These are phyloP conservation scores for Dissophora ornata DNA, from an alignment of 192 early-diverging fungal species.

Conservation along the genomic window DNA sequence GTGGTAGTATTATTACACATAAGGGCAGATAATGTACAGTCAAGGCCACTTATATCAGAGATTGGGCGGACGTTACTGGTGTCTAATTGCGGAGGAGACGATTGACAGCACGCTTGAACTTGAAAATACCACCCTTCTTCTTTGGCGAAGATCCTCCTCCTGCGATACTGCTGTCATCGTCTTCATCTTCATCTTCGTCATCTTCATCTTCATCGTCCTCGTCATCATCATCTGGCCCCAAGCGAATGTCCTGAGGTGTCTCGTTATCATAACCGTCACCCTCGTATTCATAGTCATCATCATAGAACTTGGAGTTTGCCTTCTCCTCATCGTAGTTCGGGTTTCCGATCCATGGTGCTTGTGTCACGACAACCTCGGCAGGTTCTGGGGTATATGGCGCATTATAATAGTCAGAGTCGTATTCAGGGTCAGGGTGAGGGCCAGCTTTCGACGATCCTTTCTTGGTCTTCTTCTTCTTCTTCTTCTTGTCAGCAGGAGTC, in stretches of 20 bases:
- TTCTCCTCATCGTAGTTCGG: conserved; percentile 49
- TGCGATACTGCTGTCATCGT: conserved; percentile 23
- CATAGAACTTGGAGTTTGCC: conserved; percentile 35
- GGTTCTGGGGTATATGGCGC: conserved; percentile 36
- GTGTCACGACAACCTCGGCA: conserved; percentile 32
- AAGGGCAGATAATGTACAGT: background rate
- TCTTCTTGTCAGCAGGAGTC: background rate
- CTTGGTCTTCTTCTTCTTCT: conserved; percentile 34
- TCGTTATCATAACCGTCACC: conserved; percentile 27
- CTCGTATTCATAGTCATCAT: conserved; percentile 25
- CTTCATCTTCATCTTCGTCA: conserved; percentile 20
- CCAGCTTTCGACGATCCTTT: conserved; percentile 7
- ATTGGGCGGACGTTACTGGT: too few relatives aligned
- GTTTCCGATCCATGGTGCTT: conserved; percentile 49
- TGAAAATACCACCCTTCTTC: conserved; percentile 48
- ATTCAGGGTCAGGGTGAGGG: conserved; percentile 32
- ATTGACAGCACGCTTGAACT: conserved; percentile 47
- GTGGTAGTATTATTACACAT: too few relatives aligned
- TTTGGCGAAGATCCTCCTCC: conserved; percentile 3
- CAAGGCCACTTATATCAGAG: too few relatives aligned
- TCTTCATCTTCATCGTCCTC: conserved; percentile 27
- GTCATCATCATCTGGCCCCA: conserved; percentile 16
- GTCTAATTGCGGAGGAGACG: conserved; percentile 36
- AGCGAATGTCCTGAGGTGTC: conserved; percentile 4
- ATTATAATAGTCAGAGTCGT: conserved; percentile 33